Conservation (phyloP, 1,284 basidiomycete species). For the Cutaneotrichosporon mucoides region DNA sequence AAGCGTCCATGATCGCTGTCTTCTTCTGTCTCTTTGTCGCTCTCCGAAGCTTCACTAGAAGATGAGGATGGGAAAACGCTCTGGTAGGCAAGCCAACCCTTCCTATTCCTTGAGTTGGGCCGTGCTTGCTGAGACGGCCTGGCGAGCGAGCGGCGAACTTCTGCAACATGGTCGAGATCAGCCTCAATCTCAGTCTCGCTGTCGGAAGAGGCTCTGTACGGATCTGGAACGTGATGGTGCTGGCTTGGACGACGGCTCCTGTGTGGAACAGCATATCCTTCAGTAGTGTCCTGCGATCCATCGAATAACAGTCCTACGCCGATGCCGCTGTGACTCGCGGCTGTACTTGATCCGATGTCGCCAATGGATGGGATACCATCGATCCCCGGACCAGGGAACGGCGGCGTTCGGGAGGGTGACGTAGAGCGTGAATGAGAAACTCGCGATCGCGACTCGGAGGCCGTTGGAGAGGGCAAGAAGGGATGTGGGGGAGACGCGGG, state of each 20-base stretch:
- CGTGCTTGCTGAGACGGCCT: neutral
- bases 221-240: constrained; percentile 29
- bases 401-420: constrained; percentile 35
- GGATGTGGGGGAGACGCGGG: constrained; percentile 32
- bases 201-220: constrained; percentile 38
- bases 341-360: constrained; percentile 12
- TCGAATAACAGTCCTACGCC: constrained; percentile 36
- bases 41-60: constrained; percentile 30
- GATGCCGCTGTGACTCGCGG: constrained; percentile 16
- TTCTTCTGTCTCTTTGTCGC: constrained; percentile 39
- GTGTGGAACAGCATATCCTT: neutral
- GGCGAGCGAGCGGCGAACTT: constrained; percentile 29
- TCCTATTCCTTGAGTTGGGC: constrained; percentile 21
- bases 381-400: constrained; percentile 41
- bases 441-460: constrained; percentile 30
- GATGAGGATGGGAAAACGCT: constrained; percentile 46
- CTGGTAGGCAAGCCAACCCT: constrained; percentile 50
- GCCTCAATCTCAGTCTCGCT: constrained; percentile 32
- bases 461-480: constrained; percentile 38
- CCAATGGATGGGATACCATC: constrained; percentile 41
- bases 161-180: constrained; percentile 35
- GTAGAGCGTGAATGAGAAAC: constrained; percentile 25
- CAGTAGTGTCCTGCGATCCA: neutral
- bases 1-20: constrained; percentile 27
- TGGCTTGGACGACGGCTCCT: neutral